These are phyloP conservation scores for Rhizopogon vesiculosus DNA, from an alignment of 768 basidiomycete genomes.

Conservation along the genomic window DNA sequence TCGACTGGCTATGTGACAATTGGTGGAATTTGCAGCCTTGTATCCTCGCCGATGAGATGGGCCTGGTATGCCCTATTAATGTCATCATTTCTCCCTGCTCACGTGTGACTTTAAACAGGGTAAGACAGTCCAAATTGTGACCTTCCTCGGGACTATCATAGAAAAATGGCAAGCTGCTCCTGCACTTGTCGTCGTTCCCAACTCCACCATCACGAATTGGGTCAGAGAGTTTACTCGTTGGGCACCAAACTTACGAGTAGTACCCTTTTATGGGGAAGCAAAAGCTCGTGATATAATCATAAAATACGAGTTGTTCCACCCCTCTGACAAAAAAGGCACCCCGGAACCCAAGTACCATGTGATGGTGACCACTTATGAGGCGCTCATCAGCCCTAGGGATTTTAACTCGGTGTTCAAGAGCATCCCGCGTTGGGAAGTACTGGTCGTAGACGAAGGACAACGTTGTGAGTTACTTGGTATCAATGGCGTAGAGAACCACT, in stretches of 20 bases:
- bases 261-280: constrained; percentile 82
- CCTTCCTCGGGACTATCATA: constrained; percentile 69
- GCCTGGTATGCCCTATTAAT: constrained; percentile 49
- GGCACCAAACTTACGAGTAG: constrained; percentile 65
- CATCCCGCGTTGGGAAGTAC: constrained; percentile 88
- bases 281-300: constrained; percentile 78
- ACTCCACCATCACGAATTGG: constrained; percentile 96
- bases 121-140: constrained; percentile 89
- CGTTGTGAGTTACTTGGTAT: constrained; percentile 51
- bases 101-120: constrained; percentile 41
- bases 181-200: constrained; percentile 88
- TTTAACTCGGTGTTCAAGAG: constrained; percentile 72
- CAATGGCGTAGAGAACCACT: neutral
- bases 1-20: constrained; percentile 82
- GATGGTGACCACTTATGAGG: constrained; percentile 90
- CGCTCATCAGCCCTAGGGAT: constrained; percentile 64
- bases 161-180: constrained; percentile 61
- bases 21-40: constrained; percentile 86
- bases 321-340: constrained; percentile 30
- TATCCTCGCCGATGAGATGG: constrained; percentile 98
- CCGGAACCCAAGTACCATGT: constrained; percentile 77
- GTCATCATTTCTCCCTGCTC: constrained; percentile 3
- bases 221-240: constrained; percentile 86
- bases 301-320: constrained; percentile 75
- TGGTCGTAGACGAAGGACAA: constrained; percentile 93